Percentiles rank a stretch among this genome's conserved stretches.
These are phyloP conservation scores for Delitschia confertaspora DNA, from an alignment of 495 filamentous ascomycete genomes.

Conservation along the genomic window DNA sequence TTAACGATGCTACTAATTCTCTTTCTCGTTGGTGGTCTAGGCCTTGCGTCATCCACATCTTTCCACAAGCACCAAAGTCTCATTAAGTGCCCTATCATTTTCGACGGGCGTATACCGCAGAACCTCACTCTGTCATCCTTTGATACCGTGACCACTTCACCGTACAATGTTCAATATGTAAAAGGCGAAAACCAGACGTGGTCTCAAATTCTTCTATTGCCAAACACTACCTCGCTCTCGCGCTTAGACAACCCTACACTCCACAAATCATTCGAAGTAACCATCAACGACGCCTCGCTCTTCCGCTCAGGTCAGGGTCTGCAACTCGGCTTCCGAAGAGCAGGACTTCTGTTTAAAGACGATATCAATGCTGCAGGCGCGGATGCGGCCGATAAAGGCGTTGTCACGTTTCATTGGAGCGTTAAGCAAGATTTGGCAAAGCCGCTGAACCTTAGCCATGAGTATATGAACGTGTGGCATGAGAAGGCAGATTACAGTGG, in stretches of 20 bases:
- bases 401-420: slow-evolving; percentile 23
- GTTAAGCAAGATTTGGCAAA: slow-evolving; percentile 9
- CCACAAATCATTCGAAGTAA: slow-evolving; percentile 17
- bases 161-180: slow-evolving; percentile 12
- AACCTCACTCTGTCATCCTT: slow-evolving; percentile 10
- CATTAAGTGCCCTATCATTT: slow-evolving; percentile 19
- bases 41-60: not conserved
- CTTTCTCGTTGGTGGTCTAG: no score
- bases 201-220: slow-evolving; percentile 12
- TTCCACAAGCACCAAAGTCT: not conserved
- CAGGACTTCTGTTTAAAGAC: slow-evolving; percentile 11
- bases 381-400: slow-evolving; percentile 14
- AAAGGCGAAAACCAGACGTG: slow-evolving; percentile 21
- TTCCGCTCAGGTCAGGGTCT: slow-evolving; percentile 3
- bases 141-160: slow-evolving; percentile 1
- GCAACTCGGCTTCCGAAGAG: slow-evolving; percentile 19
- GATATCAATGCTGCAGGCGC: slow-evolving; percentile 9
- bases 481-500: slow-evolving; percentile 15
- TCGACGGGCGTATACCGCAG: slow-evolving; percentile 11
- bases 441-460: slow-evolving; percentile 17
- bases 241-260: slow-evolving; percentile 4
- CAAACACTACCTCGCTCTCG: not conserved
- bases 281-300: slow-evolving; percentile 15
- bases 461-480: slow-evolving; percentile 27
- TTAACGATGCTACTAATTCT: no score